Conservation (phyloP, 108 stramenopile genomes). For the Nitzschia sp. region DNA sequence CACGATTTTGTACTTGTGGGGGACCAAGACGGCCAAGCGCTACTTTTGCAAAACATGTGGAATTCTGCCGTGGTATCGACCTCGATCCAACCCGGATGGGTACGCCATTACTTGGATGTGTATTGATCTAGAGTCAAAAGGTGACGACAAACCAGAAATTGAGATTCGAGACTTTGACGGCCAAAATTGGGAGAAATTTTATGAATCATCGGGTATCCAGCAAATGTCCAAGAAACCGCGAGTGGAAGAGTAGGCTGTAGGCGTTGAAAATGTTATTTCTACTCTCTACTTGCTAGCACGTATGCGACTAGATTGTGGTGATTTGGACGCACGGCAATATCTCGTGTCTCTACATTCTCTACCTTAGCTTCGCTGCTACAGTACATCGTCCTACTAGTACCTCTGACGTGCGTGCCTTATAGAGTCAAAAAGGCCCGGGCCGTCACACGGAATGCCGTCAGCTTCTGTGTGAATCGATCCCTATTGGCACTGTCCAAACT, state of each 20-base stretch:
- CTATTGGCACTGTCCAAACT: slow-evolving; percentile 94
- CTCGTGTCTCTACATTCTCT: too few species aligned
- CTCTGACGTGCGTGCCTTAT: slow-evolving; percentile 35
- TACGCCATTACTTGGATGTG: slow-evolving; percentile 48
- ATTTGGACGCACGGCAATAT: too few species aligned
- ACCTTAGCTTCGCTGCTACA: too few species aligned
- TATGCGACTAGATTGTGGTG: too few species aligned
- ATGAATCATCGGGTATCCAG: slow-evolving; percentile 18
- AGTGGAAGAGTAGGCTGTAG: too few species aligned
- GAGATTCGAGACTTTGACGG: slow-evolving; percentile 55
- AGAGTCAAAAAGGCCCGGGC: slow-evolving; percentile 91
- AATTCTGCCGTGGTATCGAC: slow-evolving; percentile 56
- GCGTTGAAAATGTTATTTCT: too few species aligned
- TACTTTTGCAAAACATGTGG: slow-evolving; percentile 59
- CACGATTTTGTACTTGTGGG: slow-evolving; percentile 53
- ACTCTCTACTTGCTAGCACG: too few species aligned
- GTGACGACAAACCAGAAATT: slow-evolving; percentile 19
- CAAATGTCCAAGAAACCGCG: slow-evolving; percentile 18
- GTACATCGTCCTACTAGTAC: too few species aligned
- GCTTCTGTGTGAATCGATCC: slow-evolving; percentile 95
- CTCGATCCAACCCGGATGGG: slow-evolving; percentile 66
- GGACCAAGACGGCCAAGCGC: slow-evolving; percentile 44
- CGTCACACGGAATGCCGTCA: slow-evolving; percentile 94
- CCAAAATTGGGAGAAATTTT: slow-evolving; percentile 49
- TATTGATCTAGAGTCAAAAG: slow-evolving; percentile 20